Percentiles rank a stretch among this genome's conserved stretches.
Evolutionary conservation across 257 asterid species (phyloP).

Genomic region (Solanum infundibuliforme): DNA sequence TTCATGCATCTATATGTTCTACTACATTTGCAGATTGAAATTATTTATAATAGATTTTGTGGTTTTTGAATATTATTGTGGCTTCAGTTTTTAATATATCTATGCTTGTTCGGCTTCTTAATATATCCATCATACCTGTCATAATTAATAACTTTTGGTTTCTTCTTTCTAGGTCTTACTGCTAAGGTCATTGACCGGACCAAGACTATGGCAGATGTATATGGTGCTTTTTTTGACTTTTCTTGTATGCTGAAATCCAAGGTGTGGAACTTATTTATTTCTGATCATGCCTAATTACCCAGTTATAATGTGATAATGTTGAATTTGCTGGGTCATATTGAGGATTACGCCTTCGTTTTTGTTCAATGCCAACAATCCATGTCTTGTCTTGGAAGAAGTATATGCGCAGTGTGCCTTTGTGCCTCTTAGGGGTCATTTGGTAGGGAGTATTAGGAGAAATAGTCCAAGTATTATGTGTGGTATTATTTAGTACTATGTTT

Average conservation of each 20-base stretch:
- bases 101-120: not conserved
- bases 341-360: not conserved
- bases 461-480: no score
- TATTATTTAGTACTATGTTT: no score
- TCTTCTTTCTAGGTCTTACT: constrained; percentile 60
- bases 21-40: not conserved
- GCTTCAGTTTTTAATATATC: not conserved
- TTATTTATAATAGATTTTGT: not conserved
- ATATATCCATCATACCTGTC: not conserved
- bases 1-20: not conserved
- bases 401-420: not conserved
- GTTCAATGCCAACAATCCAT: not conserved
- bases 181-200: constrained; percentile 79
- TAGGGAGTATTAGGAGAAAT: no score
- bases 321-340: not conserved
- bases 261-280: constrained; percentile 38
- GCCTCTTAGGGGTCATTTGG: not conserved
- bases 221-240: constrained; percentile 89
- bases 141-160: constrained; percentile 2
- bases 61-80: not conserved
- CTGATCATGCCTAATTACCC: not conserved
- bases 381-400: not conserved
- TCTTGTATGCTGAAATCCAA: constrained; percentile 73
- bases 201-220: constrained; percentile 69
- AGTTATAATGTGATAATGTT: not conserved